These are phyloP conservation scores for Endocladia muricata DNA, from an alignment of 31 red algal species.

Conservation along the genomic window DNA sequence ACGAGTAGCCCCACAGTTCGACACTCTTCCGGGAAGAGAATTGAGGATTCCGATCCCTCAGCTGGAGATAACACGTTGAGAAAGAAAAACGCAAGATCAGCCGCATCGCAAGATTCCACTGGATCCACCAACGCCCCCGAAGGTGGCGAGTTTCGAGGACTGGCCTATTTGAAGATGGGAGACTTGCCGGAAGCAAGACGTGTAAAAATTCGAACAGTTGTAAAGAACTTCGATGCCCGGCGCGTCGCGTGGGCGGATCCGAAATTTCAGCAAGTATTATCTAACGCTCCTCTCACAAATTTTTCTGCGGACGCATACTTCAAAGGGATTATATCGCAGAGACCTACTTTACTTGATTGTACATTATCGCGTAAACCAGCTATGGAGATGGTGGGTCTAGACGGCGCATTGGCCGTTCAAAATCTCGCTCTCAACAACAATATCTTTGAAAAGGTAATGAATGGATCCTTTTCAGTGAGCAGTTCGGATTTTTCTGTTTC, in stretches of 20 bases:
- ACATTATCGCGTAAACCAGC: slow-evolving; percentile 32
- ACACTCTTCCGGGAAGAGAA: background rate
- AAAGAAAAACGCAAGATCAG: too few species aligned
- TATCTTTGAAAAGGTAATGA: slow-evolving; percentile 45
- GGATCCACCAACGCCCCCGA: background rate
- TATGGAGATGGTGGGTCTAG: slow-evolving; percentile 33
- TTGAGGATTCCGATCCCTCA: background rate
- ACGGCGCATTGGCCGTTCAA: slow-evolving; percentile 62
- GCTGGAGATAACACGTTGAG: background rate
- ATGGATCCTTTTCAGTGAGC: slow-evolving; percentile 56
- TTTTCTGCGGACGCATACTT: slow-evolving; percentile 54
- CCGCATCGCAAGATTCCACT: background rate
- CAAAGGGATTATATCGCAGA: slow-evolving; percentile 51
- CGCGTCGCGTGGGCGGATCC: slow-evolving; percentile 49
- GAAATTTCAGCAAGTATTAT: background rate
- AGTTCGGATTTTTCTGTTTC: slow-evolving; percentile 32
- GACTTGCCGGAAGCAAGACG: slow-evolving; percentile 59
- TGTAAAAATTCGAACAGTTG: slow-evolving; percentile 45
- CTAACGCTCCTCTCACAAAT: slow-evolving; percentile 21
- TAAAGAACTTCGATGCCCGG: slow-evolving; percentile 52
- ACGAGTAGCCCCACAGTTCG: background rate
- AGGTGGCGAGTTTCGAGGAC: slow-evolving; percentile 57
- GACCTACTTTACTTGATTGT: slow-evolving; percentile 19
- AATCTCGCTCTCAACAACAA: slow-evolving; percentile 57
- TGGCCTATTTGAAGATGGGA: slow-evolving; percentile 61